Conservation (phyloP, 257 asterid species). For the Leptodermis oblonga region DNA sequence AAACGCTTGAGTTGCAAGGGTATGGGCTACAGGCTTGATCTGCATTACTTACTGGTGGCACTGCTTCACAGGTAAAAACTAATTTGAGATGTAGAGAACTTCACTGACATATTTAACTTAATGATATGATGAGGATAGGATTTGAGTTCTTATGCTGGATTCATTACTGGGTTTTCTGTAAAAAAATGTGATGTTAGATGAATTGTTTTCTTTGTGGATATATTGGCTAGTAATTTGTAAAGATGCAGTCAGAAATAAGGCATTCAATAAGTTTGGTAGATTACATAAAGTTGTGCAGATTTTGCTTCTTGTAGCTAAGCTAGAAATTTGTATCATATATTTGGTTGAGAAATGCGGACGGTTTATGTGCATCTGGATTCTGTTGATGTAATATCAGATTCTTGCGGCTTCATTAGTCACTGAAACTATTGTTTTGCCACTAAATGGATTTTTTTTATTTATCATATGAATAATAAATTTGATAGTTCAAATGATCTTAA, state of each 20-base stretch:
- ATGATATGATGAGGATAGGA: conserved; percentile 2
- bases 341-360: not conserved
- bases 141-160: not conserved
- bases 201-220: conserved; percentile 2
- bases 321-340: too few species aligned
- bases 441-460: too few species aligned
- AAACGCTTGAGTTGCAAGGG: not conserved
- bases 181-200: not conserved
- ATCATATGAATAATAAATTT: too few species aligned
- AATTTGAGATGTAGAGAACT: not conserved
- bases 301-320: not conserved
- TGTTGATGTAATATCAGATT: not conserved
- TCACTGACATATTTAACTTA: not conserved
- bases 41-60: not conserved
- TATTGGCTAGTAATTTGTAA: conserved; percentile 5
- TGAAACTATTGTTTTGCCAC: too few species aligned
- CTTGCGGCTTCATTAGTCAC: not conserved
- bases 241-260: not conserved
- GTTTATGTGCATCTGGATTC: not conserved
- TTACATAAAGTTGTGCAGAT: not conserved
- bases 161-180: not conserved
- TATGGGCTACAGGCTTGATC: not conserved
- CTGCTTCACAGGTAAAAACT: conserved; percentile 3
- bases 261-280: not conserved
- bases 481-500: too few species aligned